Base-by-base conservation (phyloP, 306 rosid species). In the Lagenaria siceraria region DNA sequence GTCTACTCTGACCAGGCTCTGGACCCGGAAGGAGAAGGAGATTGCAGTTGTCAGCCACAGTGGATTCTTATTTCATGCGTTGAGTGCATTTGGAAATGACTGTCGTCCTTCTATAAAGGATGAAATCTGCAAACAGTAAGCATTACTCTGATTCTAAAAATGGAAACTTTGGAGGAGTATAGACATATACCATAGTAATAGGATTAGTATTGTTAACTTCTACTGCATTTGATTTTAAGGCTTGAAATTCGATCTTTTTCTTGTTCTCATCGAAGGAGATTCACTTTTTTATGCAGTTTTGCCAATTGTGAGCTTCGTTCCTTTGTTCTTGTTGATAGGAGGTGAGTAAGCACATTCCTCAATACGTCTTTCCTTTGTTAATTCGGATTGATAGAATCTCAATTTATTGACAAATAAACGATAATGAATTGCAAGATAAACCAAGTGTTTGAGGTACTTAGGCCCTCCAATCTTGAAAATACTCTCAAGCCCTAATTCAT, bases 281-380 rank as follows among this genome's bases (percentile, higher is more conserved):
- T 46, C 35, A 25, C 59, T 13, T 72, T 29, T 17, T 43, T 78
- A 19, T 81, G 87, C 96, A 94, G 97, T 83, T 94, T 92, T 82
- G 87, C 90, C 3, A 94, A 94, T 61, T 89, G 98, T 61, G 98
- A 92, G 86, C 96, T 94, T 74, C 98, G 97, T 36, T 94, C 98
- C 38, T 70, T 92, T 83, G 87, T 92, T 31, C 79, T 90, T 60
- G 54, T 90, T 71, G 98, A 94, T 77, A 90, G 87, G 72, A 86
- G 95, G 98, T 94, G 79, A 90, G 90, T 78, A 73, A 89, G 91
- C 79, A 73, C 53, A 25, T 42, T 46, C 75, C 22, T 70, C 56
- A 70, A 46, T 13, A 8, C 12, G 6, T 6, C 15, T 31, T 63
- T 25, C 46, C 12, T 43, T 27, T 3, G 0, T 42, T n/a, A n/a